phyloP scores from a whole-genome alignment of 2,329 filamentous ascomycete species.

The Davidsoniella neocaledoniae region DNA sequence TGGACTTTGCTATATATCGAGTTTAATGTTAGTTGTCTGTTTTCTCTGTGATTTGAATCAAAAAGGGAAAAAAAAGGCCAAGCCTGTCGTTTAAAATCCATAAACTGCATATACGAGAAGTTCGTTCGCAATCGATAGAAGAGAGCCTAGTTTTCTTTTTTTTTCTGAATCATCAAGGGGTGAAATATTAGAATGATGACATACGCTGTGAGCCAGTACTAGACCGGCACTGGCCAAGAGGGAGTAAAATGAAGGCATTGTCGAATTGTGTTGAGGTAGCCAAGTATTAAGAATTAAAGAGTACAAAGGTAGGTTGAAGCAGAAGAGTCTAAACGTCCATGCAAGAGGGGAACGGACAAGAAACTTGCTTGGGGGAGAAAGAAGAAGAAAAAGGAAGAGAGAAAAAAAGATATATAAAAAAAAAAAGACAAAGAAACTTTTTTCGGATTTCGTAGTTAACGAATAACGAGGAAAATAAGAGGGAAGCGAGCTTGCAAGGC shows the following conservation, averaged over 20 bases:
- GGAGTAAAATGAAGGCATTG: background rate
- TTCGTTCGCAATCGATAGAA: no score
- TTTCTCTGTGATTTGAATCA: background rate
- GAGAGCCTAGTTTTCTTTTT: no score
- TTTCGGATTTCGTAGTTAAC: background rate
- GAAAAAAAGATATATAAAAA: background rate
- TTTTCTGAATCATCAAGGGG: background rate
- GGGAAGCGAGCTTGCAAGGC: no score
- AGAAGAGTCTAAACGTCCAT: background rate
- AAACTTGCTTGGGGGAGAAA: background rate
- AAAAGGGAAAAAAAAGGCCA: background rate
- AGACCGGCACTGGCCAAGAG: background rate
- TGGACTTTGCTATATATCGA: background rate
- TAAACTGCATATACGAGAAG: no score
- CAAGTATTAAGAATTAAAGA: background rate
- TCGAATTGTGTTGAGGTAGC: background rate
- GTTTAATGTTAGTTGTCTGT: background rate
- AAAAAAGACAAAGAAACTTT: background rate
- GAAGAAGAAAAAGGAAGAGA: background rate
- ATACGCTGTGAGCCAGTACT: slow-evolving; percentile 4
- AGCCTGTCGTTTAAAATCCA: background rate
- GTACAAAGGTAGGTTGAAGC: background rate
- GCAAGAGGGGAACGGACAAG: background rate
- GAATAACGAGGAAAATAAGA: no score
- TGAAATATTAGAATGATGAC: background rate